Conservation (phyloP, 257 asterid genomes). For the Solanum rostratum region DNA sequence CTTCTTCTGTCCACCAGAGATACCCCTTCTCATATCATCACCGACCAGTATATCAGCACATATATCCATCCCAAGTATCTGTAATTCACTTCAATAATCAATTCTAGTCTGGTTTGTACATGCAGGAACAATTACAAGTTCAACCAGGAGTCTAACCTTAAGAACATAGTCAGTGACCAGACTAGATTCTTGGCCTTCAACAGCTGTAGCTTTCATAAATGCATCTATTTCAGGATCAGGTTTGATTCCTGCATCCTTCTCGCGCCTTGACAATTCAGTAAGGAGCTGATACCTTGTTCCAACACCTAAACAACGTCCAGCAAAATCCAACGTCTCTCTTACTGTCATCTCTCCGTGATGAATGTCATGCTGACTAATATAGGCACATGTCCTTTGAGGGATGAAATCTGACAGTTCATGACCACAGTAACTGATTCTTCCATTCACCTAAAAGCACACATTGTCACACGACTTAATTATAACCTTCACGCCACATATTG, state of each 20-base stretch:
- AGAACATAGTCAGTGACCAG: conserved; percentile 78
- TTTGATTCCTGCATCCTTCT: conserved; percentile 70
- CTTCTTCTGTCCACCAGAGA: conserved; percentile 96
- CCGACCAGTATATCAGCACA: conserved; percentile 92
- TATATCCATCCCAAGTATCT: conserved; percentile 90
- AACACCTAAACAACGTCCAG: conserved; percentile 91
- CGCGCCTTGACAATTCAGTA: conserved; percentile 64
- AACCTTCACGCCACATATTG: neutral
- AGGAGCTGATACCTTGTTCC: conserved; percentile 87
- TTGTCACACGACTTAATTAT: neutral
- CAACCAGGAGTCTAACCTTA: conserved; percentile 38
- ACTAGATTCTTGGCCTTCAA: conserved; percentile 82
- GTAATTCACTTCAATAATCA: conserved; percentile 2
- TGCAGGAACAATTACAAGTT: neutral
- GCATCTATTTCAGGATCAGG: conserved; percentile 91
- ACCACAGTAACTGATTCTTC: conserved; percentile 79
- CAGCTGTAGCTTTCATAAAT: conserved; percentile 90
- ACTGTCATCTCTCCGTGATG: conserved; percentile 98
- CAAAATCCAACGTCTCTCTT: conserved; percentile 67
- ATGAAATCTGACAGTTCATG: conserved; percentile 69
- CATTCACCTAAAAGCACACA: conserved; percentile 33
- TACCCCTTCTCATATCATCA: conserved; percentile 86
- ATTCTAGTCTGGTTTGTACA: neutral
- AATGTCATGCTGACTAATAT: conserved; percentile 81
- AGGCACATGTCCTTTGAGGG: conserved; percentile 86